These are phyloP conservation scores for Tephrocybe sp. DNA, from an alignment of 768 basidiomycete species.

Conservation along the genomic window DNA sequence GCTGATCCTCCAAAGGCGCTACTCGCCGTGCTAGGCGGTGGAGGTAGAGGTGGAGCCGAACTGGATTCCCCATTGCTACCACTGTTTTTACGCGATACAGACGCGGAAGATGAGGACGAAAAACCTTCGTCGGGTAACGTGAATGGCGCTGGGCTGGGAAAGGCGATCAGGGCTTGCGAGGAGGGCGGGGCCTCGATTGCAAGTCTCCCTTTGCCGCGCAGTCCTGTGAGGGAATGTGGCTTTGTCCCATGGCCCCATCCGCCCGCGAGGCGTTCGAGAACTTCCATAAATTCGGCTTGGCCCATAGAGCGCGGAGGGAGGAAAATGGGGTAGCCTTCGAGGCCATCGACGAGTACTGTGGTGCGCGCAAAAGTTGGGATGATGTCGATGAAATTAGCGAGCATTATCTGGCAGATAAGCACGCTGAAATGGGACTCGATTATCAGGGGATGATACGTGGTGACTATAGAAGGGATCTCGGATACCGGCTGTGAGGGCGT, in stretches of 20 bases:
- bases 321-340: slow-evolving; percentile 90
- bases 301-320: slow-evolving; percentile 86
- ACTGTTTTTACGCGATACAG: slow-evolving; percentile 25
- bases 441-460: slow-evolving; percentile 88
- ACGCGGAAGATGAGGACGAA: slow-evolving; percentile 20
- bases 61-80: slow-evolving; percentile 20
- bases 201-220: slow-evolving; percentile 18
- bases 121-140: slow-evolving; percentile 16
- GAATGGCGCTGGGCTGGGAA: slow-evolving; percentile 1
- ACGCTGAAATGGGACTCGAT: slow-evolving; percentile 86
- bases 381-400: slow-evolving; percentile 68
- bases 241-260: slow-evolving; percentile 73
- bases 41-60: slow-evolving; percentile 2
- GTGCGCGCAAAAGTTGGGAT: slow-evolving; percentile 66
- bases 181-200: slow-evolving; percentile 12
- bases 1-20: slow-evolving; percentile 6
- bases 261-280: slow-evolving; percentile 75
- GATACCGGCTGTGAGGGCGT: slow-evolving; percentile 33
- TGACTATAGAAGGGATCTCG: slow-evolving; percentile 63
- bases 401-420: slow-evolving; percentile 72
- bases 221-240: slow-evolving; percentile 48
- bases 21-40: slow-evolving; percentile 9
- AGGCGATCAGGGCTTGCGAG: slow-evolving; percentile 6
- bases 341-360: slow-evolving; percentile 70
- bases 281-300: slow-evolving; percentile 87